Evolutionary conservation across 345 rosid genomes (phyloP), one percentile per base, ranked within the genome.

Genomic region (Noccaea caerulescens): DNA sequence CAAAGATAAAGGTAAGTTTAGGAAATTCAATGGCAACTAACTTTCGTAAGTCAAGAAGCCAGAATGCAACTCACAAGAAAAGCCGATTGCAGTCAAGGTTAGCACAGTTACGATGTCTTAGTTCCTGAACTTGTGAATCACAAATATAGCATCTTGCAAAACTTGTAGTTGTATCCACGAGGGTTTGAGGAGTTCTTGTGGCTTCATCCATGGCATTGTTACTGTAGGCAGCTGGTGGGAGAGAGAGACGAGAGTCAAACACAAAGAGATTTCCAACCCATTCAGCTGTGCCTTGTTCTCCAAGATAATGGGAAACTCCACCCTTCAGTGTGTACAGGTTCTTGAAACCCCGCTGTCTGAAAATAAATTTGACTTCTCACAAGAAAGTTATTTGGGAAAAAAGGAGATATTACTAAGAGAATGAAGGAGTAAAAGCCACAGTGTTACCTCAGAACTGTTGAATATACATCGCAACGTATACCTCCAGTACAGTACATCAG

Each of bases 401-500:
- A 27, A 59, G 63, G 32, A 73, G 61, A 50, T 56, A 20, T 1
- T 55, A 58, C 44, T 64, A 50, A 33, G 44, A 58, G 3, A 65
- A 58, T 23, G n/a, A 41, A 66, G 41, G 34, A 66, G 18, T 23
- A 13, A 46, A 36, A 70, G 63, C 61, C 14, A 71, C 36, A 27
- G 7, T 57, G 60, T 41, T 82, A 93, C 98, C 97, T 90, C 56
- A 93, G 80, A 58, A 93, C 84, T 34, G 92, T 82, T 62, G 98
- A 93, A 78, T 87, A 93, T 69, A 93, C 94, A 69, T 93, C 97
- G 32, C 98, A 91, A n/a, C 94, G 97, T 43, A 91, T 91, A 52
- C 98, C 98, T 12, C 98, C 97, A 1, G 98, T 93, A 63, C 98
- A 91, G 54, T 93, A 93, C 97, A 93, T 93, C 67, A 91, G 72